Base-by-base conservation (phyloP, 163 green algal species). In the Scenedesmus sp. region DNA sequence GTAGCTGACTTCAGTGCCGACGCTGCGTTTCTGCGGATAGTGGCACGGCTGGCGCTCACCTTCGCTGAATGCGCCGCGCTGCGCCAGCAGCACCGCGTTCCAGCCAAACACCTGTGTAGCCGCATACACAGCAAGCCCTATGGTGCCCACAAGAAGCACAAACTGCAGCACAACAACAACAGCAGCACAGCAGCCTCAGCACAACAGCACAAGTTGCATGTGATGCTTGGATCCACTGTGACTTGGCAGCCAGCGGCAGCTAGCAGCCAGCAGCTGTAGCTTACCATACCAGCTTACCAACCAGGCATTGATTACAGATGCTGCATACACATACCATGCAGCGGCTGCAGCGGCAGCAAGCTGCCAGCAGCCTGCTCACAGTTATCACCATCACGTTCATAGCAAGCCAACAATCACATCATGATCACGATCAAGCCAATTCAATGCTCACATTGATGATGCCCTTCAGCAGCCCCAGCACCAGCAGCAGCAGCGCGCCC, bases 21-120 rank as follows among this genome's bases (percentile, higher is more conserved):
- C n/a, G n/a, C 20, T 77, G 62, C 59, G 5, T 20, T 6, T 56
- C 23, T 62, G 16, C 16, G 9, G n/a, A 59, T 62, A 7, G 20
- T 62, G 13, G 0, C 34, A 62, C 34, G 8, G 64, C 52, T 57
- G 34, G 7, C 66, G 62, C 62, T 54, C 56, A 84, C 70, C 87
- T 20, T n/a, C 4, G 34, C 54, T 76, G 5, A 46, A 79, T 15
- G 70, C 20, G 1, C 23, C 4, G 73, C 70, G 46, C 34, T 91
- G 70, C 4, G 55, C 87, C 26, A 85, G 56, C 55, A 85, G 70
- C 46, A 91, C 66, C n/a, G 87, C 87, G 62, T 86, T 81, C 57
- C 57, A 86, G 74, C 87, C 87, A 86, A 91, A 91, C 57, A 91
- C 87, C n/a, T 91, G 87, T 4, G 87, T 87, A 2, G 76, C 87